Evolutionary conservation across 2,329 filamentous ascomycete genomes (phyloP).

Genomic region (Eurotiales sp.): DNA sequence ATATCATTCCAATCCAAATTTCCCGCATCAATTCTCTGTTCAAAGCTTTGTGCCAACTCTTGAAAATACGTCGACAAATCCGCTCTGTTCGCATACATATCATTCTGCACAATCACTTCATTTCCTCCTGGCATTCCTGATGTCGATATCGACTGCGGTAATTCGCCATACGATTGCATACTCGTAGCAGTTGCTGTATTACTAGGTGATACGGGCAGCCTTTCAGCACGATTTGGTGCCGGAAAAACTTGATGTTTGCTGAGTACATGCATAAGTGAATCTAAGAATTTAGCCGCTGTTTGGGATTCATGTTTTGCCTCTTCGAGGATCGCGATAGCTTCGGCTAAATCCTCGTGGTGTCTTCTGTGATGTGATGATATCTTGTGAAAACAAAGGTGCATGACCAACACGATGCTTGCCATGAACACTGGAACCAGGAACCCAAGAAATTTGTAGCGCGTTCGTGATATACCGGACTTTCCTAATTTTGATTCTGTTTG

Average conservation of each 20-base stretch:
- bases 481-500: background rate
- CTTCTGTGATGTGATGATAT: background rate
- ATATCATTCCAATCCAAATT: conserved; percentile 1
- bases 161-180: background rate
- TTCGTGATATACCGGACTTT: background rate
- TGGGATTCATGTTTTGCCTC: background rate
- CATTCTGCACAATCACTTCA: background rate
- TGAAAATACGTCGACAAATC: conserved; percentile 1
- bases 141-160: background rate
- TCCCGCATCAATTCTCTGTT: background rate
- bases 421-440: background rate
- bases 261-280: background rate
- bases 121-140: background rate
- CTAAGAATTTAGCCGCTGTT: background rate
- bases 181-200: background rate
- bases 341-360: background rate
- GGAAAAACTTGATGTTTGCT: background rate
- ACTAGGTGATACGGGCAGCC: background rate
- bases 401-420: background rate
- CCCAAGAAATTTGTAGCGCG: conserved; percentile 3
- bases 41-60: conserved; percentile 2
- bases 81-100: background rate
- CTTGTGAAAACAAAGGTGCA: background rate
- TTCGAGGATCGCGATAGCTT: background rate
- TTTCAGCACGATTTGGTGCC: too few species aligned